Conservation (phyloP, 192 early-diverging fungal genomes). For the Backusella luteola region DNA sequence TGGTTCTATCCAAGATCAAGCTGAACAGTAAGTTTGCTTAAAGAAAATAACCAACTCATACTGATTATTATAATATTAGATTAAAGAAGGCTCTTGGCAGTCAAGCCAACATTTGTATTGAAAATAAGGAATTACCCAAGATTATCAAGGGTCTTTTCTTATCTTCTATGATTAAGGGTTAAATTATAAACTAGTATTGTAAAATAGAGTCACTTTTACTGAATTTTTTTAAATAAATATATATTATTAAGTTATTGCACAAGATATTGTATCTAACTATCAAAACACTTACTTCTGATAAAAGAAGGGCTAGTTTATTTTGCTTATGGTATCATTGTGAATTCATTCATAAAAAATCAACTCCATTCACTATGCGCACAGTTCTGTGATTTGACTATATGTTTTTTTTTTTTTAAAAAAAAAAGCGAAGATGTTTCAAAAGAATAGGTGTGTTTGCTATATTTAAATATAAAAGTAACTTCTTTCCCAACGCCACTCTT, state of each 20-base stretch:
- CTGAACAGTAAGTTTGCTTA: conserved; percentile 47
- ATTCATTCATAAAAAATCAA: too few relatives aligned
- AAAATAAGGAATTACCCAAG: conserved; percentile 61
- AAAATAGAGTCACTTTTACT: conserved; percentile 1
- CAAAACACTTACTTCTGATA: too few relatives aligned
- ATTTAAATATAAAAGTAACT: too few relatives aligned
- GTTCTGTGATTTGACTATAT: too few relatives aligned
- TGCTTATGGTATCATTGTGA: too few relatives aligned
- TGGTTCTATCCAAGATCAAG: conserved; percentile 75
- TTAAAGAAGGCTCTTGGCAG: conserved; percentile 50
- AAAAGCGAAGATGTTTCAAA: too few relatives aligned
- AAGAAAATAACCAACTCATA: not conserved
- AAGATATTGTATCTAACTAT: not conserved
- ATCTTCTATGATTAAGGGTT: conserved; percentile 56
- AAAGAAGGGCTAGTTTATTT: too few relatives aligned
- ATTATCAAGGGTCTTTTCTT: conserved; percentile 63
- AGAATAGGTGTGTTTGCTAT: too few relatives aligned
- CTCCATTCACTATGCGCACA: too few relatives aligned
- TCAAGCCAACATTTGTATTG: conserved; percentile 56
- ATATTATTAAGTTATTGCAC: not conserved
- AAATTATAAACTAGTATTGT: conserved; percentile 5
- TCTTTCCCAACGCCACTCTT: too few relatives aligned
- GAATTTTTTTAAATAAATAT: not conserved
- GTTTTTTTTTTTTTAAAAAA: too few relatives aligned
- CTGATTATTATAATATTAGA: conserved; percentile 17